Evolutionary conservation across 768 basidiomycete species (phyloP), one percentile per base, ranked within the genome.

Genomic region (Auricularia cornea): DNA sequence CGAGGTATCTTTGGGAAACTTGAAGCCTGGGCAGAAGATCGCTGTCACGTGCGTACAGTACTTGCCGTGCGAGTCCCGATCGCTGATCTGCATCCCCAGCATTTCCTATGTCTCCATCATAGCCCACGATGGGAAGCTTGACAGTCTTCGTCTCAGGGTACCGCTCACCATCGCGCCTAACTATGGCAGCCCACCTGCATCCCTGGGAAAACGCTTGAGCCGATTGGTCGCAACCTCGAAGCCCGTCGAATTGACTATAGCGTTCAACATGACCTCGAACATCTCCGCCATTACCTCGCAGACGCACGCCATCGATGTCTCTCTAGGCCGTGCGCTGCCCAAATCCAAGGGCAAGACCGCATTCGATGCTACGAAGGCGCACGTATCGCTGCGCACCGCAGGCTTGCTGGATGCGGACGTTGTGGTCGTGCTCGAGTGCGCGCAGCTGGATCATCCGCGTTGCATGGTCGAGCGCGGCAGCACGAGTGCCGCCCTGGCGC

Each of bases 371-470:
- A 31, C 54, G 26, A 57, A 57, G 54, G 54, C 54, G 28, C 54
- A 57, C 35, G 52, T 68, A 35, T 32, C 57, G 48, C 60, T 66
- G 12, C 23, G 18, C 60, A 30, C 83, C 84, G 1, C n/a, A 63
- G 1, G 70, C 71, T 1, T 80, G 66, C 75, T 87, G 20, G 70
- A 72, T 0, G 66, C 74, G 6, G 84, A 86, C 66, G 84, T 87
- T 40, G 77, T 85, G 2, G 66, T 87, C 30, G 72, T 77, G 1
- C 73, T 86, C 29, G 70, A 76, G 28, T 81, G 84, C 0, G 72
- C 79, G 2, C 80, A 75, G 4, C 70, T 87, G 2, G 84, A 85
- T 66, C 66, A 71, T 8, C 83, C 86, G 2, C 78, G 84, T 8
- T 85, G 84, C 64, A 81, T 86, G 67, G 83, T 79, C 1, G 83